Base-by-base conservation (phyloP, 306 rosid species). In the Crotalaria pallida region DNA sequence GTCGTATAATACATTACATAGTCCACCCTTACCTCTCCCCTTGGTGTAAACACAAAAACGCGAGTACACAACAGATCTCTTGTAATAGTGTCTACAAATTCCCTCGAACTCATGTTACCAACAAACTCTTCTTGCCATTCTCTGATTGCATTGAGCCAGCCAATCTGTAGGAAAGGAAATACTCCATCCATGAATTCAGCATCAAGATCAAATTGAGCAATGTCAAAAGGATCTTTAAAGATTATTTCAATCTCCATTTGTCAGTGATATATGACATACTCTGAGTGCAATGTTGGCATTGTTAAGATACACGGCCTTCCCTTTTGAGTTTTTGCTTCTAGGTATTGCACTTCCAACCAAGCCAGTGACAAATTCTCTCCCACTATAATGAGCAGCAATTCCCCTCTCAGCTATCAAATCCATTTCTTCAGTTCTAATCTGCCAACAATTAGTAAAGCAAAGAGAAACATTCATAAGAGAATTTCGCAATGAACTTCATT, bases 71-170 rank as follows among this genome's bases (percentile, higher is more conserved):
- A 84, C 43, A 94, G 84, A 83, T 94, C 99, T 84, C 97, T 90
- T 40, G 97, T 91, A 74, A 94, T 58, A 50, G 97, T 94, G 75
- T 94, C 99, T 10, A 94, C 97, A 71, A 91, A 94, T 77, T 94
- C 99, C 85, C 99, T 88, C 58, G 97, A 94, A 83, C 96, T 94
- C 99, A 94, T 94, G 88, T 94, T 94, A 84, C 99, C 99, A 55
- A 94, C 99, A 66, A 94, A 94, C 87, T 94, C 99, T 79, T 94
- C 99, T 75, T 94, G 97, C 97, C 99, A 94, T 75, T 91, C 99
- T 86, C 99, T 88, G 67, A 94, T 90, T 57, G 99, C 97, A 75
- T 94, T 94, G 76, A 94, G 97, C 99, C 99, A 94, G 53, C 99
- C 91, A 87, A 94, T 91, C 99, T 94, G 91, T 69, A 80, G 50